phyloP scores from a whole-genome alignment of 345 rosid species.

The Rhodamnia argentea region DNA sequence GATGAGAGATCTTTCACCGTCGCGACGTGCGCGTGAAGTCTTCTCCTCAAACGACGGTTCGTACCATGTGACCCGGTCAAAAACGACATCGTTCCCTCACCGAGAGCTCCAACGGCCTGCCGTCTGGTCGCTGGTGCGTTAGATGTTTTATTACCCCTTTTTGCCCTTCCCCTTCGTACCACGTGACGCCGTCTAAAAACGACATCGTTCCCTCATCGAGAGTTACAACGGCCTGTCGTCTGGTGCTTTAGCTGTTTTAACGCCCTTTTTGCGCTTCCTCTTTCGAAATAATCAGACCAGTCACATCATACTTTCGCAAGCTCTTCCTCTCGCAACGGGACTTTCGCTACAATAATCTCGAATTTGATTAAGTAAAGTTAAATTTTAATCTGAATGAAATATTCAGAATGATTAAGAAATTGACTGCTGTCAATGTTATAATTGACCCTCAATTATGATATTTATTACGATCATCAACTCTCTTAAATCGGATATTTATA shows the following conservation, averaged over 20 bases:
- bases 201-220: not conserved
- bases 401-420: not conserved
- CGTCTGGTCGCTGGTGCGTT: not conserved
- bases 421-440: not conserved
- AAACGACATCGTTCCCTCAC: not conserved
- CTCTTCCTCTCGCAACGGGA: not conserved
- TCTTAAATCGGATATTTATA: not conserved
- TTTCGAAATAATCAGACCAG: not conserved
- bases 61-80: not conserved
- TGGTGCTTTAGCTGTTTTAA: not conserved
- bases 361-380: not conserved
- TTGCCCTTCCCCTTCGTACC: not conserved
- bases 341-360: not conserved
- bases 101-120: not conserved
- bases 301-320: not conserved
- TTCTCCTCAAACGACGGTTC: not conserved
- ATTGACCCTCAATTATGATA: not conserved
- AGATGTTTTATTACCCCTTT: not conserved
- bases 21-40: constrained; percentile 1
- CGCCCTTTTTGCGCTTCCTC: not conserved
- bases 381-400: not conserved
- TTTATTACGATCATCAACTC: rapidly evolving
- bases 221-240: not conserved
- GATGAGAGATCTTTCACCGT: not conserved
- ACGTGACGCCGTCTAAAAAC: not conserved